Conservation (phyloP, 1,284 basidiomycete genomes). For the Pseudozyma tsukubaensis region DNA sequence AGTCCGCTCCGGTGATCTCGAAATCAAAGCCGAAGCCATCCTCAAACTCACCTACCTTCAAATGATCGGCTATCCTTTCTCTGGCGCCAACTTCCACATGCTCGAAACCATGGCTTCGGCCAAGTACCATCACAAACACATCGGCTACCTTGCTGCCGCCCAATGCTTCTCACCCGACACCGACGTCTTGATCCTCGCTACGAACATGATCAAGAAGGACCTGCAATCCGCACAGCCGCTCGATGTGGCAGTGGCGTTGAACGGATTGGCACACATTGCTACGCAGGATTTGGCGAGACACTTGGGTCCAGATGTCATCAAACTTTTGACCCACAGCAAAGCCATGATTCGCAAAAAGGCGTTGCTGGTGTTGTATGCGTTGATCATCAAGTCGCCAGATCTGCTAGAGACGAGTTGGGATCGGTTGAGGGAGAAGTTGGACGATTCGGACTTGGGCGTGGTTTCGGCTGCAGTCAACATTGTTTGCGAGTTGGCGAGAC, state of each 20-base stretch:
- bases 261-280: conserved; percentile 87
- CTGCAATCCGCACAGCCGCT: conserved; percentile 78
- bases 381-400: conserved; percentile 59
- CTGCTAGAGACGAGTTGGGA: conserved; percentile 59
- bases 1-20: conserved; percentile 93
- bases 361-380: conserved; percentile 78
- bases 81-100: conserved; percentile 76
- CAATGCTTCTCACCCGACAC: conserved; percentile 94
- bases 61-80: conserved; percentile 79
- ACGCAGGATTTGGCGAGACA: conserved; percentile 89
- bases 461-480: conserved; percentile 93
- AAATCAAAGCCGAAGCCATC: conserved; percentile 92
- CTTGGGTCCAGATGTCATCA: conserved; percentile 84
- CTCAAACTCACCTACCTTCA: conserved; percentile 96
- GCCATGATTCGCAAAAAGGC: conserved; percentile 87
- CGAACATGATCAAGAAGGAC: conserved; percentile 98
- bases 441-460: conserved; percentile 74
- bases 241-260: conserved; percentile 84
- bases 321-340: conserved; percentile 90
- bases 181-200: conserved; percentile 96
- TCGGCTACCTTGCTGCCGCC: conserved; percentile 93
- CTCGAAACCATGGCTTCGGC: conserved; percentile 97
- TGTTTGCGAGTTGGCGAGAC: conserved; percentile 85
- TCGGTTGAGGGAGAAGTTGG: conserved; percentile 78
- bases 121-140: conserved; percentile 89